Evolutionary conservation across 139 green algal species (phyloP).

Genomic region (Chlorella sp.): DNA sequence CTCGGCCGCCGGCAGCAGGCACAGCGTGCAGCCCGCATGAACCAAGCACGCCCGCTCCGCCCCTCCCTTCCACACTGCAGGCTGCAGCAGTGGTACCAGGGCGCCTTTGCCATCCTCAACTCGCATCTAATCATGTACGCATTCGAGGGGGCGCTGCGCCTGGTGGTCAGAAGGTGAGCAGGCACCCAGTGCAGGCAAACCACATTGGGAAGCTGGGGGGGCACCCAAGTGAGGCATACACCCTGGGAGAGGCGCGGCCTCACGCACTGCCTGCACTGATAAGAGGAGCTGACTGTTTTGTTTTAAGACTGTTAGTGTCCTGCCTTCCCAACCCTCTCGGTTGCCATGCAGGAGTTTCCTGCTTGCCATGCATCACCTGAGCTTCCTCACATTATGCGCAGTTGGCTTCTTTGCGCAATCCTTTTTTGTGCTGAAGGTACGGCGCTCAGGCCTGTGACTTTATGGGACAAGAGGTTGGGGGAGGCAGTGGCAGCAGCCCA

Average conservation of each 20-base stretch:
- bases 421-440: slow-evolving; percentile 6
- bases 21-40: not conserved
- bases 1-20: not conserved
- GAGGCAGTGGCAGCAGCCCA: too few relatives aligned
- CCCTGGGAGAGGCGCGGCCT: not conserved
- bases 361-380: not conserved
- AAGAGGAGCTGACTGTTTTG: not conserved
- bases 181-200: too few relatives aligned
- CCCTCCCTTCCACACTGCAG: not conserved
- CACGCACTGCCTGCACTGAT: too few relatives aligned
- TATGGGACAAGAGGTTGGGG: too few relatives aligned
- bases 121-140: not conserved
- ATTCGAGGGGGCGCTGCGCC: not conserved
- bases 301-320: too few relatives aligned
- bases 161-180: not conserved
- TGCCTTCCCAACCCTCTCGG: too few relatives aligned
- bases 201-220: not conserved
- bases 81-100: not conserved
- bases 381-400: not conserved
- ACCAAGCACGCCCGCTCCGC: too few relatives aligned
- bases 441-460: not conserved
- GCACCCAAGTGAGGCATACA: too few relatives aligned
- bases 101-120: not conserved
- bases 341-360: not conserved
- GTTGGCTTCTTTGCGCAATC: not conserved